Percentiles rank a stretch among this genome's conserved stretches.
These are phyloP conservation scores for Cutaneotrichosporon curvatum DNA, from an alignment of 1,284 basidiomycete species.

Conservation along the genomic window DNA sequence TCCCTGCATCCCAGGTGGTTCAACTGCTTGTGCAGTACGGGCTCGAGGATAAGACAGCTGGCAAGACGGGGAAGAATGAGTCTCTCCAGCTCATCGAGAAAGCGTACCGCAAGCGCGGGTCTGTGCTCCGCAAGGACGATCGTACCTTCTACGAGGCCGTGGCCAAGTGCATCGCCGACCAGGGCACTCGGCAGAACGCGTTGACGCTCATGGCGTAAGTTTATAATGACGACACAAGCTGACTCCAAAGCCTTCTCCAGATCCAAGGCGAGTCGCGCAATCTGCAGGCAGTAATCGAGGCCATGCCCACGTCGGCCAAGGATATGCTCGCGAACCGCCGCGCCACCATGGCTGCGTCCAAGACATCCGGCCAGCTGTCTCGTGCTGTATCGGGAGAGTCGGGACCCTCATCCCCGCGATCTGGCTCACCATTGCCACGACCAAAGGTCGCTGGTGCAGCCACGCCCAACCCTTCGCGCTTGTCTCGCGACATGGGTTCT, in stretches of 20 bases:
- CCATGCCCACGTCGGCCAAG: conserved; percentile 33
- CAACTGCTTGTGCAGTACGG: conserved; percentile 71
- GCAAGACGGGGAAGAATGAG: conserved; percentile 44
- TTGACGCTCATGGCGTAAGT: conserved; percentile 44
- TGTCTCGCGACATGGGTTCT: conserved; percentile 6
- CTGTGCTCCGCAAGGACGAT: conserved; percentile 38
- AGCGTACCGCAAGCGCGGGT: conserved; percentile 39
- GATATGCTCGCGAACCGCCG: conserved; percentile 44
- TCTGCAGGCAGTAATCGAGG: conserved; percentile 32
- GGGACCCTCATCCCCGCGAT: conserved; percentile 1
- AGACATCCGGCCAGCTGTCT: conserved; percentile 5
- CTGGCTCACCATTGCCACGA: conserved; percentile 1
- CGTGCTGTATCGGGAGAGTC: conserved; percentile 1
- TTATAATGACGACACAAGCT: not conserved
- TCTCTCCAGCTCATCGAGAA: conserved; percentile 39
- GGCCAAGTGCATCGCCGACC: conserved; percentile 56
- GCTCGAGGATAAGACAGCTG: conserved; percentile 40
- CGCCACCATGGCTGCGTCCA: conserved; percentile 33
- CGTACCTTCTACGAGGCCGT: conserved; percentile 39
- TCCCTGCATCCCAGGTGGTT: conserved; percentile 56
- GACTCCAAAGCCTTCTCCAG: conserved; percentile 28
- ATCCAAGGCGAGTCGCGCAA: conserved; percentile 36
- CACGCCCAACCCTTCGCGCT: conserved; percentile 1
- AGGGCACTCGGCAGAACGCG: conserved; percentile 39
- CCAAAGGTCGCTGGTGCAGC: not conserved